phyloP scores from a whole-genome alignment of 805 yeast genomes.

The Candida verbasci region DNA sequence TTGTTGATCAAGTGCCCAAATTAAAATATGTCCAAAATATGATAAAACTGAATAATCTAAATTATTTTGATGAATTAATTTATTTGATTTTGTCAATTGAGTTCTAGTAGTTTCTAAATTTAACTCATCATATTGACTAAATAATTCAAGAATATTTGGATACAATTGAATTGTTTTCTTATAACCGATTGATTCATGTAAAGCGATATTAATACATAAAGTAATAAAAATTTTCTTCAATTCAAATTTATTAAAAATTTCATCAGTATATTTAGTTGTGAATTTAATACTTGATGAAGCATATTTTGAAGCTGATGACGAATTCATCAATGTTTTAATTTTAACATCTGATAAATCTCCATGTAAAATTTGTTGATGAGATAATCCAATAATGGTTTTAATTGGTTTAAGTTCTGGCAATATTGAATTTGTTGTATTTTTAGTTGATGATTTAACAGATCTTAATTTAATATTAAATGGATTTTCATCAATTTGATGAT shows the following conservation, averaged over 20 bases:
- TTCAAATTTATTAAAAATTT: constrained; percentile 19
- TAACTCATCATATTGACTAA: constrained; percentile 27
- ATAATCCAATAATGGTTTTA: constrained; percentile 34
- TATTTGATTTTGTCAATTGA: constrained; percentile 29
- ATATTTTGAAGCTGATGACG: constrained; percentile 25
- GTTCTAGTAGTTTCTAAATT: constrained; percentile 30
- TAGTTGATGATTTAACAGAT: constrained; percentile 16
- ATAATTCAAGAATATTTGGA: constrained; percentile 23
- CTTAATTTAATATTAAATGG: constrained; percentile 24
- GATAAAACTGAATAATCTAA: constrained; percentile 36
- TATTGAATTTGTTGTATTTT: constrained; percentile 21
- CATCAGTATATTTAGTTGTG: constrained; percentile 18
- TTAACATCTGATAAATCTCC: constrained; percentile 32
- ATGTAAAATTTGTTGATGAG: constrained; percentile 29
- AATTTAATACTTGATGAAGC: constrained; percentile 25
- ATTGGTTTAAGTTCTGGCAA: constrained; percentile 29
- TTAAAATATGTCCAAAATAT: constrained; percentile 33
- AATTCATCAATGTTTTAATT: constrained; percentile 30
- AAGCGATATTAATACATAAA: constrained; percentile 31
- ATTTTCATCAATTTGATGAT: neutral
- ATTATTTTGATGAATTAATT: constrained; percentile 28
- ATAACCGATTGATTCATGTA: constrained; percentile 33
- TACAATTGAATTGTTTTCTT: constrained; percentile 19
- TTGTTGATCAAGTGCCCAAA: constrained; percentile 33
- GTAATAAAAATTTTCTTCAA: constrained; percentile 20